These are phyloP conservation scores for Aureobasidium sp. DNA, from an alignment of 2,329 filamentous ascomycete genomes.

Conservation along the genomic window DNA sequence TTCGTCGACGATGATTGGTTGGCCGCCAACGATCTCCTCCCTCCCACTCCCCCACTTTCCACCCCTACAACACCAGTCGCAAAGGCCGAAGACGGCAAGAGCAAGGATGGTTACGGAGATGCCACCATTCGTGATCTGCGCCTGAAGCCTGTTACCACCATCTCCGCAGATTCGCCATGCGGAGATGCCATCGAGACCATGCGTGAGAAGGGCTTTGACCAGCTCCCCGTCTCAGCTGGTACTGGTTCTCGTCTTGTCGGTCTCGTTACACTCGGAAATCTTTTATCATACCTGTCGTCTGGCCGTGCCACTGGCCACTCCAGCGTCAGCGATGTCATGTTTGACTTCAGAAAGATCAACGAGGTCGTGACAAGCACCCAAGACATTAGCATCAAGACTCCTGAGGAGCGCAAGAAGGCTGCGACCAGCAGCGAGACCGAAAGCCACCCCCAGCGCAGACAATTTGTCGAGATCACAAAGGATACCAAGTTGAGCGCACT, in stretches of 20 bases:
- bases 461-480: constrained; percentile 89
- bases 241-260: constrained; percentile 67
- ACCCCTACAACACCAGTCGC: constrained; percentile 22
- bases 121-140: constrained; percentile 76
- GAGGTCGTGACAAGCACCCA: constrained; percentile 87
- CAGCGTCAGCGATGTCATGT: constrained; percentile 85
- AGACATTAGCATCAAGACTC: constrained; percentile 42
- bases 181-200: constrained; percentile 92
- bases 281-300: constrained; percentile 81
- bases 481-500: constrained; percentile 78
- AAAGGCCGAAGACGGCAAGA: constrained; percentile 29
- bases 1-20: constrained; percentile 99
- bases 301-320: constrained; percentile 68
- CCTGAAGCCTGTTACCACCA: constrained; percentile 86
- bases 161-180: constrained; percentile 62
- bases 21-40: constrained; percentile 85
- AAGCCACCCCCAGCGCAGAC: constrained; percentile 45
- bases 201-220: constrained; percentile 97
- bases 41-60: constrained; percentile 45
- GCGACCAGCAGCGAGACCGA: constrained; percentile 19
- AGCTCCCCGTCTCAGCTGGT: constrained; percentile 73
- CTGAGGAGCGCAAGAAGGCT: constrained; percentile 27
- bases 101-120: constrained; percentile 61
- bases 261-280: constrained; percentile 87
- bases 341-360: constrained; percentile 79